phyloP scores from a whole-genome alignment of 1,284 basidiomycete genomes.

The Pascua sp. region DNA sequence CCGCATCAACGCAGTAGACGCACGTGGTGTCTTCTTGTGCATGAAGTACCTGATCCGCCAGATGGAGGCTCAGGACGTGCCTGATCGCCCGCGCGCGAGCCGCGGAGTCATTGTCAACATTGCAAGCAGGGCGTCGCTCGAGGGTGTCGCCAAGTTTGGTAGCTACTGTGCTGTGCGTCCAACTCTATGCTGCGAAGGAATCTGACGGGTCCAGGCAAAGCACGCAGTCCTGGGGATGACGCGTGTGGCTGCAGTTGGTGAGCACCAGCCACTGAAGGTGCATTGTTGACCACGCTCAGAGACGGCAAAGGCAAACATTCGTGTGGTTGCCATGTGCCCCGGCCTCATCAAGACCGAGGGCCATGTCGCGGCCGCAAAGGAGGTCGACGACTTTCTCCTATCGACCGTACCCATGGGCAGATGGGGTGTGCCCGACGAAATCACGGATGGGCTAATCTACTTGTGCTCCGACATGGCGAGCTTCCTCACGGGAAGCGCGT shows the following conservation, averaged over 20 bases:
- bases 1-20: not conserved
- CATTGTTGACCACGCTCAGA: not conserved
- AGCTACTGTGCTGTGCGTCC: slow-evolving; percentile 2
- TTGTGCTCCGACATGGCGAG: slow-evolving; percentile 25
- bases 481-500: slow-evolving; percentile 31
- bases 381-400: slow-evolving; percentile 21
- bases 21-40: slow-evolving; percentile 16
- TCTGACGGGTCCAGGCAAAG: slow-evolving; percentile 7
- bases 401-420: slow-evolving; percentile 23
- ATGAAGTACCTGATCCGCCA: slow-evolving; percentile 10
- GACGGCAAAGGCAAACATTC: not conserved
- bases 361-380: slow-evolving; percentile 23
- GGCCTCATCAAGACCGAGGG: slow-evolving; percentile 10
- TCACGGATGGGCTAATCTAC: slow-evolving; percentile 35
- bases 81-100: not conserved
- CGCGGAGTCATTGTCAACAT: slow-evolving; percentile 20
- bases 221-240: slow-evolving; percentile 19
- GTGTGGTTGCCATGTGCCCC: slow-evolving; percentile 1
- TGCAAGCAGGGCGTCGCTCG: slow-evolving; percentile 4
- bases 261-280: slow-evolving; percentile 9
- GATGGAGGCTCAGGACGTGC: slow-evolving; percentile 14
- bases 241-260: slow-evolving; percentile 11
- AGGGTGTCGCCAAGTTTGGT: not conserved
- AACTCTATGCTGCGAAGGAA: too few species aligned
- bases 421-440: slow-evolving; percentile 27